Base-by-base conservation (phyloP, 495 filamentous ascomycete genomes). In the Penicillium simplicissimum region DNA sequence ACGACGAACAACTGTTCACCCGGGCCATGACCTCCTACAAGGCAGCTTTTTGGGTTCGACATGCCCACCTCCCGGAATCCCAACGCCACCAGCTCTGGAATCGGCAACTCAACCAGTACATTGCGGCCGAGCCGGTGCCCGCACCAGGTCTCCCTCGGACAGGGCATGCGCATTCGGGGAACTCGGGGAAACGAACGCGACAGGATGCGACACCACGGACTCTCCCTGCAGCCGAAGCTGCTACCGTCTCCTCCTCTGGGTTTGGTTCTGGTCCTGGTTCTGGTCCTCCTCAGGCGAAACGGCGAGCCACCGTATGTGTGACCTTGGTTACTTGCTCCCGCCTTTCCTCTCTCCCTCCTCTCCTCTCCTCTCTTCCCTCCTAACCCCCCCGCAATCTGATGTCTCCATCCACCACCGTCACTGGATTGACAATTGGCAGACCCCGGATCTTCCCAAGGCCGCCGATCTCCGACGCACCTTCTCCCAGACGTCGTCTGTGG, bases 221-320 rank as follows among this genome's bases (percentile, higher is more conserved):
- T 54, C 61, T 79, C 59, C 77, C 74, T 61, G 19, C 34, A 21
- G 35, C 36, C 53, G 35, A 38, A n/a, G 53, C 53, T 35, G 34
- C 53, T 13, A 19, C 59, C 37, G 37, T 14, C 14, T 19, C 40
- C n/a, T 19, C 40, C 8, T 8, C 40, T 42, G n/a, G 8, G 8
- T 19, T 17, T n/a, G 48, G 48, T 31, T 52, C 13, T 52, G 48
- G 25, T 56, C 49, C 55, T 67, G 69, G 66, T 60, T 68, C 71
- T 76, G 76, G 75, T 73, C 69, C 72, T 63, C 76, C 78, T 35
- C 68, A 67, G 65, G 73, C 76, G 58, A 81, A 81, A 73, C 77
- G 79, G 68, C 75, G 76, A 77, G 79, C 77, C 74, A 81, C 76
- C 76, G 79, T 81, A 81, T 69, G 79, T 71, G 63, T 78, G 70